Conservation (phyloP, 768 basidiomycete genomes). For the Inosperma sp. region DNA sequence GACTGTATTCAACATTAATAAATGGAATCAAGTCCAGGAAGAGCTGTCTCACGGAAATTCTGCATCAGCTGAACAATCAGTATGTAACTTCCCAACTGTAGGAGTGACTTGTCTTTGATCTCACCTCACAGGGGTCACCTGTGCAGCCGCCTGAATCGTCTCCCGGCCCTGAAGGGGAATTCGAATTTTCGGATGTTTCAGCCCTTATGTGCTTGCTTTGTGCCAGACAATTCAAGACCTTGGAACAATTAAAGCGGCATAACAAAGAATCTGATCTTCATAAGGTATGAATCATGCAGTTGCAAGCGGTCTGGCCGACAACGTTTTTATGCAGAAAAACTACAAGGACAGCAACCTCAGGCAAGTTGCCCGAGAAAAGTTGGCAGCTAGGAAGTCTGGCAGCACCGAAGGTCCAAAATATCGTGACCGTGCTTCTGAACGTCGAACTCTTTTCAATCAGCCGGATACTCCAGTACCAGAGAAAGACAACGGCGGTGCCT, state of each 20-base stretch:
- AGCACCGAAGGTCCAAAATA: constrained; percentile 68
- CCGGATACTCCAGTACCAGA: constrained; percentile 76
- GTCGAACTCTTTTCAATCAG: constrained; percentile 87
- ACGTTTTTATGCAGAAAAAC: constrained; percentile 70
- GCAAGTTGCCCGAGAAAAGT: constrained; percentile 71
- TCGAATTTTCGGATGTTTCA: constrained; percentile 76
- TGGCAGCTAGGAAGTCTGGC: constrained; percentile 38
- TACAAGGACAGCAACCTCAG: constrained; percentile 66
- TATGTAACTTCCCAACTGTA: not conserved
- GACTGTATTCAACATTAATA: constrained; percentile 87
- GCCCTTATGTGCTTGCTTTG: constrained; percentile 86
- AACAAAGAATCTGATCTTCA: constrained; percentile 93
- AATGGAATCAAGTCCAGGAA: constrained; percentile 96
- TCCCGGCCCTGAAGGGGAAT: constrained; percentile 52
- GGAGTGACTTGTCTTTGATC: constrained; percentile 6
- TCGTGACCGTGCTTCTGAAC: constrained; percentile 91
- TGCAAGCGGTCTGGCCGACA: constrained; percentile 28
- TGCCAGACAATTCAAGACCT: constrained; percentile 84
- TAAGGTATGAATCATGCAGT: constrained; percentile 61
- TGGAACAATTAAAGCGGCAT: constrained; percentile 84
- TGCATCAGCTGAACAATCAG: constrained; percentile 15
- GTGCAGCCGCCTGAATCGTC: constrained; percentile 26
- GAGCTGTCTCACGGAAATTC: constrained; percentile 57
- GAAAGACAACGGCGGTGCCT: constrained; percentile 27
- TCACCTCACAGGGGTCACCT: constrained; percentile 1